phyloP scores from a whole-genome alignment of 129 eudicot species.

The Arctium minus region DNA sequence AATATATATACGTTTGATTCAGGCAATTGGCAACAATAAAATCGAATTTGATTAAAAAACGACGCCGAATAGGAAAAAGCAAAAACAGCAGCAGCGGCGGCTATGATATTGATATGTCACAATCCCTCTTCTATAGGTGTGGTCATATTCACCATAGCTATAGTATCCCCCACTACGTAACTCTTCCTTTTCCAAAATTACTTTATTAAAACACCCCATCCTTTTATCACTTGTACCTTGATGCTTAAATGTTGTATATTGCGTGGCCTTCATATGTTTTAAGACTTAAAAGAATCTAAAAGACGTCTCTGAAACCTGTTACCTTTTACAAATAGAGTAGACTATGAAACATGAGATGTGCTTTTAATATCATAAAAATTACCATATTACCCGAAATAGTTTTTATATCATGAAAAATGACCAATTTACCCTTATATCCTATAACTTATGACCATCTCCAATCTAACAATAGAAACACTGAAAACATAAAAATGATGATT shows the following conservation, averaged over 20 bases:
- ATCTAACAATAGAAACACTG: too few species aligned
- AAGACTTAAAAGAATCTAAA: background rate
- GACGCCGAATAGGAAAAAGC: background rate
- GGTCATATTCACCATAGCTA: slow-evolving; percentile 10
- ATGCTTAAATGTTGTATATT: background rate
- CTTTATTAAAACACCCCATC: background rate
- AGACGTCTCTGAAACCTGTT: background rate
- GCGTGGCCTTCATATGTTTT: background rate
- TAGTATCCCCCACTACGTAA: too few species aligned
- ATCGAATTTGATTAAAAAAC: too few species aligned
- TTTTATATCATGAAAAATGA: too few species aligned
- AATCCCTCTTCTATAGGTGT: background rate
- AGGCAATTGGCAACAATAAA: too few species aligned
- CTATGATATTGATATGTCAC: slow-evolving; percentile 1
- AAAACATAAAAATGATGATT: too few species aligned
- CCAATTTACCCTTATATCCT: too few species aligned
- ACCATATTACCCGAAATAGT: background rate
- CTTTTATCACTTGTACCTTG: background rate
- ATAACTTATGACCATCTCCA: too few species aligned
- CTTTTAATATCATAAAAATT: background rate
- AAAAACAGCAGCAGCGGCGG: background rate
- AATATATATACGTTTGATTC: too few species aligned
- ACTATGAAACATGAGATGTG: slow-evolving; percentile 5
- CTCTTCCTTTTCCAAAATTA: background rate
- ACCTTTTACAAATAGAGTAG: background rate